Conservation (phyloP, 2,329 filamentous ascomycete species). For the Aureobasidium sp. region DNA sequence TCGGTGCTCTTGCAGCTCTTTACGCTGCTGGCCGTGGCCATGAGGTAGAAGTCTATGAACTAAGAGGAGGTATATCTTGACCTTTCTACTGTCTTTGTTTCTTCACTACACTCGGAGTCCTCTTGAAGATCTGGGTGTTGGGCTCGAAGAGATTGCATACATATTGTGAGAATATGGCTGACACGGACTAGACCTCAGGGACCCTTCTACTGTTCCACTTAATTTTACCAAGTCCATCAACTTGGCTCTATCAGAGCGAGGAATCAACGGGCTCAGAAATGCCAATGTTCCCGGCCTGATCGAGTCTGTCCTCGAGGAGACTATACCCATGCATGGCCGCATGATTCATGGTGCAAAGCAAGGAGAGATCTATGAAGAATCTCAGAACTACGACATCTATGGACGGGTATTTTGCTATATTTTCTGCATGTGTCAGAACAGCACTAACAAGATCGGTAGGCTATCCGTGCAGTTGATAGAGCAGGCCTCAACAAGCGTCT, state of each 20-base stretch:
- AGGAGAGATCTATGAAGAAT: conserved; percentile 63
- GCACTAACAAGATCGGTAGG: conserved; percentile 41
- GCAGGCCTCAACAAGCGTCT: conserved; percentile 74
- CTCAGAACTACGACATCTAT: conserved; percentile 87
- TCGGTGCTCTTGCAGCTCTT: conserved; percentile 55
- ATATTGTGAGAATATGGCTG: not conserved
- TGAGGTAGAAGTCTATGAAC: conserved; percentile 88
- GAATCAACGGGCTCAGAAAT: conserved; percentile 77
- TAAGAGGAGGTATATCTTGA: conserved; percentile 68
- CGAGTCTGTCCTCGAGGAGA: conserved; percentile 64
- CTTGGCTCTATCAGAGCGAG: conserved; percentile 84
- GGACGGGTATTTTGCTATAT: conserved; percentile 58
- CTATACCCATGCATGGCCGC: conserved; percentile 88
- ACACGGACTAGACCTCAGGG: conserved; percentile 66
- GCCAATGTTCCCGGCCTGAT: conserved; percentile 62
- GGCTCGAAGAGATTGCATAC: not conserved
- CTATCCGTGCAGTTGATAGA: conserved; percentile 79
- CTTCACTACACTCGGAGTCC: not conserved
- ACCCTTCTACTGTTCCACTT: conserved; percentile 72
- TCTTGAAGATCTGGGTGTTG: not conserved
- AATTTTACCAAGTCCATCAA: conserved; percentile 99
- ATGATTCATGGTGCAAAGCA: conserved; percentile 80
- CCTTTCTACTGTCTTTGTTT: not conserved
- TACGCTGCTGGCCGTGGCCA: conserved; percentile 87
- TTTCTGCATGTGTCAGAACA: not conserved